Evolutionary conservation across 805 yeast species (phyloP), one percentile per base, ranked within the genome.

Genomic region (Yarrowia sp.): DNA sequence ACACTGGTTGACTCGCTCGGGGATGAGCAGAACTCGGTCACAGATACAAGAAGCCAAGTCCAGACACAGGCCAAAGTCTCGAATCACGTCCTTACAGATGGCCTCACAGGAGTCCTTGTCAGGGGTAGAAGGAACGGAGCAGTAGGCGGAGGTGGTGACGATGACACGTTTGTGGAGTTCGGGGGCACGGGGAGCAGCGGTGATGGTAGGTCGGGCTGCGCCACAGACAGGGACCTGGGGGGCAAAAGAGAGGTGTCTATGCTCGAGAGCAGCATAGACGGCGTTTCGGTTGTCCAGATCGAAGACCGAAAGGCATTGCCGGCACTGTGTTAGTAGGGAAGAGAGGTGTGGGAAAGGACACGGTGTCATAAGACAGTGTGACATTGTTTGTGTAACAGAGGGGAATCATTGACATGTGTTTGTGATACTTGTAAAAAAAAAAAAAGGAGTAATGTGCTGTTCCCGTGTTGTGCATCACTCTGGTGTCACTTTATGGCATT

Each of bases 191-290:
- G 56, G 56, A 9, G 42, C 56, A 19, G 56, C 42, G 7, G 56
- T 52, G 42, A 52, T 52, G 42, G 56, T 52, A n/a, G 56, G 56
- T 10, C 1, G 3, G 17, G 56, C n/a, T 2, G 56, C 56, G 8
- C 56, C 56, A 13, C 56, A 52, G 33, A 52, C 56, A 15, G 56
- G 56, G 8, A 52, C 39, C 14, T 52, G 17, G 56, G 56, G 56
- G 0, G 40, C 8, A 12, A 34, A 52, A 6, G 42, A 13, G 9
- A 52, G 33, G 9, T 14, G n/a, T 17, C 56, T 10, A 30, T 17
- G 19, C 30, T 52, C 30, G 17, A 52, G 30, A 2, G 36, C 56
- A 17, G 42, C 24, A 12, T 52, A 19, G 42, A 52, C 56, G 33
- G 30, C n/a, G 56, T 52, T 34, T 17, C 30, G 30, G 42, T 52